These are phyloP conservation scores for Angomonas deanei DNA, from an alignment of 208 protist genomes.

Conservation along the genomic window DNA sequence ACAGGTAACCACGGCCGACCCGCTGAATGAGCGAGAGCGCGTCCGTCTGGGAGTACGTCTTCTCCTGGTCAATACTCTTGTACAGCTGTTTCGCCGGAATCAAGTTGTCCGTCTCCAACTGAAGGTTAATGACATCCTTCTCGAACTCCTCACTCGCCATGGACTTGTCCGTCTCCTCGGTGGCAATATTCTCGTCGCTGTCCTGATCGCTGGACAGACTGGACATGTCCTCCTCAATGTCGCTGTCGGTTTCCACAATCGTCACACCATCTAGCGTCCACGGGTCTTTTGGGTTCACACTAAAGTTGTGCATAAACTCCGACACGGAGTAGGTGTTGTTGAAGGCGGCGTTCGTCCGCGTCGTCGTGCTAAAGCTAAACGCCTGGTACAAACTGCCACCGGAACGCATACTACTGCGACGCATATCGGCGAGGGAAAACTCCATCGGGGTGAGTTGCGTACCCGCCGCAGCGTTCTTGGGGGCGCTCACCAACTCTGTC, in stretches of 20 bases:
- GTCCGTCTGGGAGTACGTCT: slow-evolving; percentile 4
- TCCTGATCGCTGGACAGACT: neutral
- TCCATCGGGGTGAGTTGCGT: slow-evolving; percentile 22
- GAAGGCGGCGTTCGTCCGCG: slow-evolving; percentile 9
- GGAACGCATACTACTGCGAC: slow-evolving; percentile 19
- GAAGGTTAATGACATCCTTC: neutral
- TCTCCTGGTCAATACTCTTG: slow-evolving; percentile 3
- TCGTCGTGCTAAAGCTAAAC: slow-evolving; percentile 34
- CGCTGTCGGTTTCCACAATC: slow-evolving; percentile 11
- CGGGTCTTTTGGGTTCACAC: slow-evolving; percentile 3
- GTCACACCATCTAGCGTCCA: slow-evolving; percentile 19
- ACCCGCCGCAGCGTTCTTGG: slow-evolving; percentile 19
- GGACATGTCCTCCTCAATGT: slow-evolving; percentile 5
- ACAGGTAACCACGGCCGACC: slow-evolving; percentile 32
- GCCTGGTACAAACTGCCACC: slow-evolving; percentile 10
- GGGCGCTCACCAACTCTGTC: no score
- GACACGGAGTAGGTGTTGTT: slow-evolving; percentile 10
- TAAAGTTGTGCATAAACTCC: slow-evolving; percentile 15
- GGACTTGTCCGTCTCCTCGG: neutral
- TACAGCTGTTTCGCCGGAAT: neutral
- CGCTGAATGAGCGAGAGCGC: slow-evolving; percentile 32
- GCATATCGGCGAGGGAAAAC: slow-evolving; percentile 18
- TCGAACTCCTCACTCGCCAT: neutral
- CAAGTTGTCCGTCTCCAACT: neutral
- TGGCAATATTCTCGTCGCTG: neutral